Conservation (phyloP, 1,284 basidiomycete genomes). For the Omphalotus olearius region DNA sequence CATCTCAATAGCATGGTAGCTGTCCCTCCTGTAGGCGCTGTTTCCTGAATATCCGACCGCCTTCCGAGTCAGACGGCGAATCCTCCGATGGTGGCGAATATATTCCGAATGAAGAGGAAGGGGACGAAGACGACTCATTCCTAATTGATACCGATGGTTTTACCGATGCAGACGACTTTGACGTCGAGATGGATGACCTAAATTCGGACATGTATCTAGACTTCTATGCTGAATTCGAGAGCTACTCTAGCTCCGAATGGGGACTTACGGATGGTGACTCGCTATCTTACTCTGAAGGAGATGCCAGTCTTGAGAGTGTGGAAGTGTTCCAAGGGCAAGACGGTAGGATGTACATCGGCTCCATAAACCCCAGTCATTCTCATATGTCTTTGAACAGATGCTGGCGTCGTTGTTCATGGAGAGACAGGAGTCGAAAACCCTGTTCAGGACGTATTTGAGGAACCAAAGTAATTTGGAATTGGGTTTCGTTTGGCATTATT, state of each 20-base stretch:
- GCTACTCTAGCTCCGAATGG: constrained; percentile 18
- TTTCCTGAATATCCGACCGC: constrained; percentile 50
- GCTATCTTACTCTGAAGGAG: constrained; percentile 8
- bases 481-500: too few species aligned
- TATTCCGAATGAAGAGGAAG: constrained; percentile 50
- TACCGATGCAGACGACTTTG: constrained; percentile 24
- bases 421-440: neutral
- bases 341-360: constrained; percentile 1
- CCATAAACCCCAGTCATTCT: neutral
- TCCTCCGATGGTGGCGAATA: constrained; percentile 66
- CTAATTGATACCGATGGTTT: constrained; percentile 26
- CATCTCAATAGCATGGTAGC: constrained; percentile 51
- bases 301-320: constrained; percentile 8
- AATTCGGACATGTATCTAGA: constrained; percentile 18
- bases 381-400: neutral
- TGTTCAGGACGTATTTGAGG: neutral
- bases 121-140: constrained; percentile 44
- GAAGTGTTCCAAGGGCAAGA: neutral
- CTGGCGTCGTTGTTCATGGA: neutral
- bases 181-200: constrained; percentile 28
- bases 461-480: neutral
- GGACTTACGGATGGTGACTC: constrained; percentile 31
- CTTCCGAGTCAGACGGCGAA: constrained; percentile 54
- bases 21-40: constrained; percentile 62
- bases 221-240: constrained; percentile 14